Conservation (phyloP, 139 green algal species). For the Choricystis sp. region DNA sequence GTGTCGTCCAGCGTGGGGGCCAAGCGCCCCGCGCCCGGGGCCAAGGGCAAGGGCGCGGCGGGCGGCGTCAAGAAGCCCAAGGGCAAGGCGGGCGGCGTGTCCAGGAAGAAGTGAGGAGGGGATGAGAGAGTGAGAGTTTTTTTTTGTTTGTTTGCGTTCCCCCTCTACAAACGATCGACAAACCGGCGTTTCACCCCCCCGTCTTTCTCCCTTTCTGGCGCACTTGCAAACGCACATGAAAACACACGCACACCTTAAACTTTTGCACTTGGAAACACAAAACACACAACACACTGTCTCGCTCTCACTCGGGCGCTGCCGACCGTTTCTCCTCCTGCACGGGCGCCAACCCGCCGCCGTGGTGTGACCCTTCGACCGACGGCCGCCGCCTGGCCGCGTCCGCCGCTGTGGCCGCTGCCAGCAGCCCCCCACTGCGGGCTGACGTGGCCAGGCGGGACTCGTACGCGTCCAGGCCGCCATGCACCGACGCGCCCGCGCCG, state of each 20-base stretch:
- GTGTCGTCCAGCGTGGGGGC: constrained; percentile 17
- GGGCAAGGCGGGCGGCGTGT: constrained; percentile 15
- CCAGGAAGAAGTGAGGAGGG: constrained; percentile 11
- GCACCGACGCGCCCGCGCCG: neutral
- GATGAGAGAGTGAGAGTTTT: neutral
- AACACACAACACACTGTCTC: no score
- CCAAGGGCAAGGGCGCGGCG: constrained; percentile 13
- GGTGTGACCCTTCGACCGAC: no score
- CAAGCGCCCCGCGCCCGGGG: constrained; percentile 26
- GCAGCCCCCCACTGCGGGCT: no score
- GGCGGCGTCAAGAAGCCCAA: constrained; percentile 10
- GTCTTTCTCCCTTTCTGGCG: no score
- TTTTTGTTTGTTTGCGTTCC: neutral
- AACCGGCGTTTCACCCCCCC: no score
- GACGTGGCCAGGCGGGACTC: neutral
- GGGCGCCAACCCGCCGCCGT: neutral
- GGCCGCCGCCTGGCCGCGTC: neutral
- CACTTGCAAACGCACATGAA: no score
- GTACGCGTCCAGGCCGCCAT: neutral
- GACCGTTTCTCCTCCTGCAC: neutral
- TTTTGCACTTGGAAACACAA: no score
- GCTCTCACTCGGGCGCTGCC: no score
- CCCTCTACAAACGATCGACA: no score
- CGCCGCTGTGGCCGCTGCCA: no score
- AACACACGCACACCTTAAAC: no score